phyloP scores from a whole-genome alignment of 2,329 filamentous ascomycete genomes.

The Cryphonectria radicalis region DNA sequence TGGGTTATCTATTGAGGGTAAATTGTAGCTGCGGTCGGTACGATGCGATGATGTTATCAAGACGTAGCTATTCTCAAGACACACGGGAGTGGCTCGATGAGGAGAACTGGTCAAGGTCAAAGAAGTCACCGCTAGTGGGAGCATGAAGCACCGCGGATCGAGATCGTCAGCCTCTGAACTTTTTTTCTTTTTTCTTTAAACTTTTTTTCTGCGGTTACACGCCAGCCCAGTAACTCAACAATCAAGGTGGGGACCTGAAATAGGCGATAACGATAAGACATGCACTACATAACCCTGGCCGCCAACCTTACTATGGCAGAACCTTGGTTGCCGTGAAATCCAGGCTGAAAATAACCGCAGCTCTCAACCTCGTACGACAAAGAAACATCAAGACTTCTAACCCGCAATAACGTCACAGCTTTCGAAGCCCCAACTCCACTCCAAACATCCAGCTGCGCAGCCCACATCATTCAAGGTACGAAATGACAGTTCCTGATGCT shows the following conservation, averaged over 20 bases:
- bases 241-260: background rate
- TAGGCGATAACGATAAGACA: background rate
- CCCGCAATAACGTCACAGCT: slow-evolving; percentile 29
- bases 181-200: slow-evolving; percentile 8
- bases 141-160: slow-evolving; percentile 10
- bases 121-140: slow-evolving; percentile 2
- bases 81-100: slow-evolving; percentile 1
- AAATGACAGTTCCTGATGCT: background rate
- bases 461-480: slow-evolving; percentile 17
- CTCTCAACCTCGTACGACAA: slow-evolving; percentile 19
- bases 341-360: slow-evolving; percentile 20
- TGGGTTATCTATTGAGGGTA: background rate
- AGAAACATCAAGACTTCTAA: background rate
- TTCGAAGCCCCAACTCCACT: slow-evolving; percentile 7
- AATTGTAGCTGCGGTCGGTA: background rate
- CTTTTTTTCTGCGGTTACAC: background rate
- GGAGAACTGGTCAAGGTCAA: background rate
- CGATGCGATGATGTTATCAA: slow-evolving; percentile 9
- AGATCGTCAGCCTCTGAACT: background rate
- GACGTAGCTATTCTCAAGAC: background rate
- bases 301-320: background rate
- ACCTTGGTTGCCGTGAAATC: slow-evolving; percentile 4
- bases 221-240: background rate
- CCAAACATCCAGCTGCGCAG: slow-evolving; percentile 13
- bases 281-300: background rate